Base-by-base conservation (phyloP, 805 yeast species). In the Metschnikowia proteae region DNA sequence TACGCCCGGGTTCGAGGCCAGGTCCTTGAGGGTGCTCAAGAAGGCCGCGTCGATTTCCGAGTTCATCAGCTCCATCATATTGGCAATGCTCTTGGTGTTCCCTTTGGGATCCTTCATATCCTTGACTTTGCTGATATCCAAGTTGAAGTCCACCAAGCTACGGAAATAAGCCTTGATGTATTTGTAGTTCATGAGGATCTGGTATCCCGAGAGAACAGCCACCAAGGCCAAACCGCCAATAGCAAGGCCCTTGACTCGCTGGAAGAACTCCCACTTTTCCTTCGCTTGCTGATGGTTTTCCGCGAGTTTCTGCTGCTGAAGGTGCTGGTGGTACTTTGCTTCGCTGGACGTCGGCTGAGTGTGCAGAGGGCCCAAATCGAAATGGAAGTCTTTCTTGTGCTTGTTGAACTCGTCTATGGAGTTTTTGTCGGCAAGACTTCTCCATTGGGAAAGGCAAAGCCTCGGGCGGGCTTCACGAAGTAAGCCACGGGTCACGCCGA, bases 221-320 rank as follows among this genome's bases (percentile, higher is more conserved):
- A 66, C 64, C 4, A 82, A 54, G 1, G 71, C 62, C 5, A 63
- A 49, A 0, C 72, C 26, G 3, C 86, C 85, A 11, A 68, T 56
- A 0, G 67, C 65, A 3, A 73, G 57, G 0, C 79, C 81, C 53
- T 76, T 75, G 44, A 75, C 50, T 45, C 76, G 66, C 57, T 77
- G 78, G 34, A 62, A 63, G 45, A 66, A 54, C 56, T 78, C 81
- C 51, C 64, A 67, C 25, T 68, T 53, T 49, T 59, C 55, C 25
- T 62, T 48, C 25, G 63, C 54, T 38, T 58, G 65, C 39, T 62
- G 63, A 37, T 66, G 70, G 17, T 61, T 56, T 26, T 46, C 35
- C 41, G 59, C 55, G 45, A 44, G 56, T 38, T 63, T 69, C 47
- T 67, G 56, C 36, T 66, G 66, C 8, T 72, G 59, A 30, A 54